Conservation (phyloP, 176 grass and related monocot species). For the Phoenix roebelenii region DNA sequence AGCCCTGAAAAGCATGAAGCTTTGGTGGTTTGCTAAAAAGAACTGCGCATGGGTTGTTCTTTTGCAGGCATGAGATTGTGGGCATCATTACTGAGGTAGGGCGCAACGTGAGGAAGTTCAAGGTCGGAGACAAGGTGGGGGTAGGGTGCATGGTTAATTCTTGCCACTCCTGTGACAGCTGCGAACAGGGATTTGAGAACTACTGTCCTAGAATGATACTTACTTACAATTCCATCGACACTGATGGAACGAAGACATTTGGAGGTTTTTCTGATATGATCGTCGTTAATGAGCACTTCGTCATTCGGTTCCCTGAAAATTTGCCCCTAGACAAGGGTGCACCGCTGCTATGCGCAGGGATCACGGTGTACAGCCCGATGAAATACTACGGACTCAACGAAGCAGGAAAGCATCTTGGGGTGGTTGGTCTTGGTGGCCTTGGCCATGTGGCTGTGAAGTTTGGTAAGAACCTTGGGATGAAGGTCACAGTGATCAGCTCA, state of each 20-base stretch:
- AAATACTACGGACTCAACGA: slow-evolving; percentile 25
- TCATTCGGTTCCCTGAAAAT: slow-evolving; percentile 34
- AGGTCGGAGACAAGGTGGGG: slow-evolving; percentile 34
- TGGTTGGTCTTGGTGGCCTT: slow-evolving; percentile 51
- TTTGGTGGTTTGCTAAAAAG: too few relatives aligned
- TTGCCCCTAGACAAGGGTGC: slow-evolving; percentile 36
- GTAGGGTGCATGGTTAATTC: slow-evolving; percentile 58
- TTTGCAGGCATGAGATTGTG: slow-evolving; percentile 45
- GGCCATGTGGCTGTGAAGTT: slow-evolving; percentile 66
- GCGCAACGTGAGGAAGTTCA: slow-evolving; percentile 36
- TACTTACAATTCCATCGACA: slow-evolving; percentile 49
- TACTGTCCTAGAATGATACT: slow-evolving; percentile 35
- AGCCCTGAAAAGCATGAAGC: too few relatives aligned
- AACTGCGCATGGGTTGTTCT: neutral
- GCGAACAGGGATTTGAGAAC: slow-evolving; percentile 32
- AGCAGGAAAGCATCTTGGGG: slow-evolving; percentile 34
- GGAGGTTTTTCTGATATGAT: slow-evolving; percentile 49
- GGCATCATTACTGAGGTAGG: slow-evolving; percentile 43
- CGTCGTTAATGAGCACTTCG: slow-evolving; percentile 31
- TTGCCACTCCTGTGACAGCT: slow-evolving; percentile 41
- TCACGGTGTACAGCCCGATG: slow-evolving; percentile 64
- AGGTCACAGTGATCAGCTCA: slow-evolving; percentile 53
- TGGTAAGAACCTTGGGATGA: slow-evolving; percentile 46
- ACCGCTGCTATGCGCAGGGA: slow-evolving; percentile 53
- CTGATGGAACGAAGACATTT: slow-evolving; percentile 31